Conservation (phyloP, 2,329 filamentous ascomycete species). For the Akanthomyces lecanii region DNA sequence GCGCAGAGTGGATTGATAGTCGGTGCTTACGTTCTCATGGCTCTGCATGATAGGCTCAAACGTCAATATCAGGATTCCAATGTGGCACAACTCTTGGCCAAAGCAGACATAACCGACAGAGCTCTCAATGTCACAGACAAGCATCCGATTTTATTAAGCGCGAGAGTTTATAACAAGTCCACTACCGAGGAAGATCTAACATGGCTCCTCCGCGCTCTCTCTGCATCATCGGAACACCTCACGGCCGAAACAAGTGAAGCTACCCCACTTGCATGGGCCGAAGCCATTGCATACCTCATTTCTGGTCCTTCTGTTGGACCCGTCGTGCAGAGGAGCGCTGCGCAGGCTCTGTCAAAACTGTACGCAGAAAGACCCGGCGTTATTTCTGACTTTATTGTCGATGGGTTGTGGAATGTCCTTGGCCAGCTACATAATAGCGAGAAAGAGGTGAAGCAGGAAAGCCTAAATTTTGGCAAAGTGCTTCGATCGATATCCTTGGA, state of each 20-base stretch:
- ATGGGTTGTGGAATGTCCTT: constrained; percentile 78
- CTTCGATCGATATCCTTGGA: constrained; percentile 61
- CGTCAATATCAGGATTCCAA: constrained; percentile 52
- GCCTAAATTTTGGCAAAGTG: constrained; percentile 57
- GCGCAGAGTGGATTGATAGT: constrained; percentile 80
- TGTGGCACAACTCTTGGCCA: constrained; percentile 43
- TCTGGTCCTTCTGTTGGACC: constrained; percentile 59
- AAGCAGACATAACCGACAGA: constrained; percentile 59
- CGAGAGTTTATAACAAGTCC: constrained; percentile 79
- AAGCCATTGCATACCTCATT: constrained; percentile 76
- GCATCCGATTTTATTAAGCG: constrained; percentile 80
- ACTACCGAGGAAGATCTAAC: constrained; percentile 67
- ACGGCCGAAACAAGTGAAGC: constrained; percentile 43
- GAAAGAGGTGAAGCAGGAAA: constrained; percentile 71
- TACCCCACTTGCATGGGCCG: constrained; percentile 70
- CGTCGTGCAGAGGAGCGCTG: constrained; percentile 59
- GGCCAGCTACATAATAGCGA: constrained; percentile 62
- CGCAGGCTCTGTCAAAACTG: constrained; percentile 55
- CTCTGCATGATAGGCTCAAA: constrained; percentile 55
- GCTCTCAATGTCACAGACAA: constrained; percentile 70
- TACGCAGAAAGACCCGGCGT: constrained; percentile 57
- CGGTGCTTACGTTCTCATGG: constrained; percentile 69
- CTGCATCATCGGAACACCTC: constrained; percentile 54
- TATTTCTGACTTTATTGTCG: constrained; percentile 60
- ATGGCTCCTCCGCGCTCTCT: constrained; percentile 72